Conservation (phyloP, 2,329 filamentous ascomycete species). For the Trichoderma hamatum region DNA sequence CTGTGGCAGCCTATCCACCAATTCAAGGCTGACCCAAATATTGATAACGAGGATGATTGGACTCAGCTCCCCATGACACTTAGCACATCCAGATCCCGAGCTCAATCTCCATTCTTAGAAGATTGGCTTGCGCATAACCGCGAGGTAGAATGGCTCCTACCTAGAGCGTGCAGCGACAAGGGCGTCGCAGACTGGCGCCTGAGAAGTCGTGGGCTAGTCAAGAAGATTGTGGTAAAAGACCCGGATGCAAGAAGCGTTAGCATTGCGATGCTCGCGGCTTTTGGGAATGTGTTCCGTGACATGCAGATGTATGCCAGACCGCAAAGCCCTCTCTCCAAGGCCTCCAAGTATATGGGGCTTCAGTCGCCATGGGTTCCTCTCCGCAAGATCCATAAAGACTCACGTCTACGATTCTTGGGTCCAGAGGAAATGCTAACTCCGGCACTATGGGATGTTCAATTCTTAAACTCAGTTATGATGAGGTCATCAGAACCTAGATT, state of each 20-base stretch:
- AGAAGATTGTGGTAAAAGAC: slow-evolving; percentile 62
- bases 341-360: slow-evolving; percentile 60
- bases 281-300: slow-evolving; percentile 58
- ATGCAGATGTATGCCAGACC: slow-evolving; percentile 44
- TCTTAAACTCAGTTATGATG: slow-evolving; percentile 75
- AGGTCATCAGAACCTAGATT: slow-evolving; percentile 67
- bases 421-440: slow-evolving; percentile 74
- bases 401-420: slow-evolving; percentile 69
- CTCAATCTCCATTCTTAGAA: slow-evolving; percentile 51
- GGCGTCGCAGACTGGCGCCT: slow-evolving; percentile 70
- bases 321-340: slow-evolving; percentile 34
- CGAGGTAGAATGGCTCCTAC: slow-evolving; percentile 64
- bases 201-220: slow-evolving; percentile 72
- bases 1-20: slow-evolving; percentile 57
- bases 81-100: slow-evolving; percentile 49
- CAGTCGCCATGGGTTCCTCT: slow-evolving; percentile 73
- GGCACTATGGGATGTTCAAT: slow-evolving; percentile 70
- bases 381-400: slow-evolving; percentile 74
- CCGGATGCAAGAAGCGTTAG: slow-evolving; percentile 70
- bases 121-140: slow-evolving; percentile 51
- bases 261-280: slow-evolving; percentile 63
- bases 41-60: slow-evolving; percentile 53
- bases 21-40: slow-evolving; percentile 47
- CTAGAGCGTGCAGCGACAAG: slow-evolving; percentile 67
- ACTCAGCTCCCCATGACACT: slow-evolving; percentile 56